Evolutionary conservation across 2,329 filamentous ascomycete species (phyloP), one percentile per base, ranked within the genome.

Genomic region (Echinosphaeria canescens): DNA sequence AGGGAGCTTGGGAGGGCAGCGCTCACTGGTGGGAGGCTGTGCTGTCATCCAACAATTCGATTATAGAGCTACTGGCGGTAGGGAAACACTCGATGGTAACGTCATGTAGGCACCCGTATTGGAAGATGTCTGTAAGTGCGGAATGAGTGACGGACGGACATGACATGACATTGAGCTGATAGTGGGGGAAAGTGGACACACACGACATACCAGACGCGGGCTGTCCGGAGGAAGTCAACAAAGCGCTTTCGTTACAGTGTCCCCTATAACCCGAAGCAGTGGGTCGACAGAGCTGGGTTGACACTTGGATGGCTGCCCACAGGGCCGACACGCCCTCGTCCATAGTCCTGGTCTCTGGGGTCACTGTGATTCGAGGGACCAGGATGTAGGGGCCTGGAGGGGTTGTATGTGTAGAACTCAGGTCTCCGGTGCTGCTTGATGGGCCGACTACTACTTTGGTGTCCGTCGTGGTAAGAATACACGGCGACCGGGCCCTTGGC

Each of bases 231-330:
- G 27, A 22, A 19, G 26, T 17, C 15, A 14, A 7, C 23, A 30
- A 29, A 13, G 29, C 30, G 26, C 33, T 29, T n/a, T 31, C 23
- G 3, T 27, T 14, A 24, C 31, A 7, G 14, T 30, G 28, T 31
- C 29, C 10, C 31, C 18, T 4, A 25, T 28, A 11, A 29, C 33
- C 20, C 18, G 29, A 17, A 32, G 30, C 27, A 22, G 20, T 26
- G 3, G 29, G 18, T 6, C 35, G 38, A 25, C 41, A 48, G 5
- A 55, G 33, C 24, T 50, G 50, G 7, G 50, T 48, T 10, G 47
- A 53, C 20, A 65, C 35, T 38, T 64, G 53, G 27, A 65, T 46
- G 4, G 57, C 55, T 3, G 46, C 53, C 60, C 54, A 65, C n/a
- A 62, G 33, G 9, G 35, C 42, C 17, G 41, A 37, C 20, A 39